Evolutionary conservation across 495 filamentous ascomycete species (phyloP), one percentile per base, ranked within the genome.

Genomic region (Parmelia sp.): DNA sequence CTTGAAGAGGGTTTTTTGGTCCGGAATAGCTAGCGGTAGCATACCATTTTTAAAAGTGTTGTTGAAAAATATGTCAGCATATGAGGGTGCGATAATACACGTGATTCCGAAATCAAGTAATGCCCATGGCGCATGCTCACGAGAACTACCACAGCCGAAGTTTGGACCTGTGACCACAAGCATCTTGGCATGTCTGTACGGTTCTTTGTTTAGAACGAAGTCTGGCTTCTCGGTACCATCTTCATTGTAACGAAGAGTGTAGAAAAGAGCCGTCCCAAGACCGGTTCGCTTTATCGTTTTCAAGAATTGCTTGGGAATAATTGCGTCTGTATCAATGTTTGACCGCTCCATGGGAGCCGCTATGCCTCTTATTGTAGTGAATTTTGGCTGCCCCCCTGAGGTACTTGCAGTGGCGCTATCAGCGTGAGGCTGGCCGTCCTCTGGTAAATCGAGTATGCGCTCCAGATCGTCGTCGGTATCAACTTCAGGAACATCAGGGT

Each of bases 11-110:
- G 80, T 84, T 12, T 69, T 81, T 56, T 85, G 72, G 74, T 92
- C 83, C 40, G 81, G 78, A 74, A 98, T 89, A 44, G 81, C 76
- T 67, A 97, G 83, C 33, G 93, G 92, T 44, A 98, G 83, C 94
- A 98, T 98, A 76, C 93, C 94, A 78, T 98, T 98, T 83, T 98
- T 98, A 84, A 97, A 97, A 23, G 90, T 95, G 79, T 98, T 98
- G 84, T 97, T 98, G 85, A 92, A 96, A 84, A 97, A 97, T 76
- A 98, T 98, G 72, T 98, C 94, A 64, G 91, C 93, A 71, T 89
- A 98, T 21, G 86, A 90, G 15, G 92, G 90, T 2, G 93, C 94
- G 69, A 97, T 96, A 67, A 97, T 82, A 73, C 89, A 92, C 71
- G 87, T 90, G 78, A 98, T 94, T 64, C 94, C 94, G 70, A 97